phyloP scores from a whole-genome alignment of 352 stramenopile genomes.

The Pythium grandisporangium region DNA sequence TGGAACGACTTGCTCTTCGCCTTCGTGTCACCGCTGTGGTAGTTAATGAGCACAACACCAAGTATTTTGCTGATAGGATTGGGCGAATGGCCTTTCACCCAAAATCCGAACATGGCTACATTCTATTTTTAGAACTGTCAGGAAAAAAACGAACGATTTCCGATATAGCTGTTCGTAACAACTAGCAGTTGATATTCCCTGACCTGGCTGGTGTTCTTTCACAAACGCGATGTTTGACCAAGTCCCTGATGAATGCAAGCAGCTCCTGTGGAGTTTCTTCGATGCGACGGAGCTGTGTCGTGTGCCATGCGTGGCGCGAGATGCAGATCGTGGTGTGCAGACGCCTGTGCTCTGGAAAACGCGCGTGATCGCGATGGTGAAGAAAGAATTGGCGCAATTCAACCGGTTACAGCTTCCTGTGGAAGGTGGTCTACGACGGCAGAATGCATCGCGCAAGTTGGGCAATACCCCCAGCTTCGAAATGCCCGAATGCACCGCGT shows the following conservation, averaged over 20 bases:
- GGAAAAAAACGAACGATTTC: too few species aligned
- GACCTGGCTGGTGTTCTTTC: neutral
- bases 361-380: slow-evolving; percentile 13
- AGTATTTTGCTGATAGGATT: neutral
- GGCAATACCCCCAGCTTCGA: slow-evolving; percentile 8
- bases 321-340: slow-evolving; percentile 21
- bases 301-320: slow-evolving; percentile 21
- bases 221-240: slow-evolving; percentile 19
- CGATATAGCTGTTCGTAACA: too few species aligned
- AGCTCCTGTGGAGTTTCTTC: slow-evolving; percentile 43
- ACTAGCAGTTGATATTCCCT: neutral
- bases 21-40: too few species aligned
- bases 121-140: too few species aligned
- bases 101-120: slow-evolving; percentile 3
- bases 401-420: neutral
- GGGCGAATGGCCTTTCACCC: neutral
- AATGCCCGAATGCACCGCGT: slow-evolving; percentile 18
- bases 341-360: slow-evolving; percentile 26
- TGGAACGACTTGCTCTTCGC: too few species aligned
- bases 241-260: slow-evolving; percentile 57
- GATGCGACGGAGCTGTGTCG: slow-evolving; percentile 42
- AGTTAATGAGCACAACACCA: too few species aligned
- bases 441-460: slow-evolving; percentile 6
- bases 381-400: slow-evolving; percentile 4
- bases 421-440: slow-evolving; percentile 6